Percentiles rank a stretch among this genome's conserved stretches.
Evolutionary conservation across 1,139 yeast species (phyloP).

Genomic region (Diutina neorugosa): DNA sequence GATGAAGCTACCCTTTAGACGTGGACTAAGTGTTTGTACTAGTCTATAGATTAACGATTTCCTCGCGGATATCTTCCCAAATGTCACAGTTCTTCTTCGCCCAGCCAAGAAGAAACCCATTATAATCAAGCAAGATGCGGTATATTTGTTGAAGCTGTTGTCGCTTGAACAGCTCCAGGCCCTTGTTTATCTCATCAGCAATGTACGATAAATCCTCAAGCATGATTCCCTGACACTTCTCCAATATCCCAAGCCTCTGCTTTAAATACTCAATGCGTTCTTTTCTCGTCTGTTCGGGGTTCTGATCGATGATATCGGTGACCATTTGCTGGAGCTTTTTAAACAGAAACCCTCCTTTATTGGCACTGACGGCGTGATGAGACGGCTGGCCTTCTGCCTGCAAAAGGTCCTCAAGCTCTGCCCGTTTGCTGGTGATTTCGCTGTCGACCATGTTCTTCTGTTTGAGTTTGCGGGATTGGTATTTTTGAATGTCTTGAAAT

Average conservation of each 20-base stretch:
- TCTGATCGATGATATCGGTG: slow-evolving; percentile 57
- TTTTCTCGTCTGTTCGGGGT: slow-evolving; percentile 55
- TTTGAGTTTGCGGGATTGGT: slow-evolving; percentile 52
- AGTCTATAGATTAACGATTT: slow-evolving; percentile 11
- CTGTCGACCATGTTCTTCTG: slow-evolving; percentile 52
- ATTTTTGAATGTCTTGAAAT: slow-evolving; percentile 56
- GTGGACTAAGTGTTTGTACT: too few species aligned
- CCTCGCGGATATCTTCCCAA: slow-evolving; percentile 59
- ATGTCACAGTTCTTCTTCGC: slow-evolving; percentile 57
- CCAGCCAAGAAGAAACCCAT: slow-evolving; percentile 53
- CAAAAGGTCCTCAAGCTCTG: slow-evolving; percentile 28
- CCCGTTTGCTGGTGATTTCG: slow-evolving; percentile 35
- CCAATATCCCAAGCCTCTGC: slow-evolving; percentile 39
- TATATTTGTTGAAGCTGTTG: slow-evolving; percentile 34
- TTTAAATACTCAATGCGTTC: slow-evolving; percentile 40
- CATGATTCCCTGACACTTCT: slow-evolving; percentile 48
- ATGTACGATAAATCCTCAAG: slow-evolving; percentile 43
- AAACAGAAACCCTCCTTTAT: slow-evolving; percentile 15
- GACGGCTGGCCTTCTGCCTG: slow-evolving; percentile 29
- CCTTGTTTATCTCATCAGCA: slow-evolving; percentile 36
- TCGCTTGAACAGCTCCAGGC: slow-evolving; percentile 38
- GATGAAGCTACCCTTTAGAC: too few species aligned
- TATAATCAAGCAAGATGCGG: slow-evolving; percentile 36
- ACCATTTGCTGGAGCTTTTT: slow-evolving; percentile 52
- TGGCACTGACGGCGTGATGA: slow-evolving; percentile 4